A percentile compares a stretch with the other conserved stretches of the same genome.
Conservation (phyloP, 352 stramenopile genomes). For the Globisporangium radiosum region DNA sequence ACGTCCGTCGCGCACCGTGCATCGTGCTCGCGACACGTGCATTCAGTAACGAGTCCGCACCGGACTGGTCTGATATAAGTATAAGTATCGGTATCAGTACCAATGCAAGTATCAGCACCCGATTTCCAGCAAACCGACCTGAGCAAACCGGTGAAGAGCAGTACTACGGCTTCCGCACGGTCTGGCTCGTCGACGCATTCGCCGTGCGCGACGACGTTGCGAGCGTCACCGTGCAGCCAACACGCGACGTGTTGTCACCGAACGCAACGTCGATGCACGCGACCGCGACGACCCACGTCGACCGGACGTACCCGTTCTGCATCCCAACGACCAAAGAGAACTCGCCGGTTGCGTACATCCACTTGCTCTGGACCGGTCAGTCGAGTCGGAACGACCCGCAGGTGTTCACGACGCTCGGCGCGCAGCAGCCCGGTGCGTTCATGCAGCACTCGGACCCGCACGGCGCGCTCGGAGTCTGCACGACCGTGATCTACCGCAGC, state of each 20-base stretch:
- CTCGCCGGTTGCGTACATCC: constrained; percentile 90
- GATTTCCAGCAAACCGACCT: constrained; percentile 73
- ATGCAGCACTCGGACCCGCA: constrained; percentile 82
- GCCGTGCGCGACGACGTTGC: constrained; percentile 34
- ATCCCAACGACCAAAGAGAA: constrained; percentile 88
- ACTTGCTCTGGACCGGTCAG: constrained; percentile 86
- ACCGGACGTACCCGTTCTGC: constrained; percentile 90
- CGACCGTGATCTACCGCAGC: constrained; percentile 87
- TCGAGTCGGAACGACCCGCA: constrained; percentile 89
- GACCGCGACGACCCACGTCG: constrained; percentile 82
- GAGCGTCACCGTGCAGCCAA: constrained; percentile 64
- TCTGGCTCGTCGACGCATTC: constrained; percentile 62
- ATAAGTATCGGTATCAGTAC: too few relatives aligned
- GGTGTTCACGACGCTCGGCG: constrained; percentile 82
- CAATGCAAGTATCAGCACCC: constrained; percentile 3
- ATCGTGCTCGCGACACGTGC: constrained; percentile 56
- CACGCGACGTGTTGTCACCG: constrained; percentile 71
- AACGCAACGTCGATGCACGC: constrained; percentile 80
- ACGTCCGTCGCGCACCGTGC: constrained; percentile 78
- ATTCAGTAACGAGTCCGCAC: constrained; percentile 16
- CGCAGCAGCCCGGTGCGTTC: constrained; percentile 90
- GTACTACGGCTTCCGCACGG: constrained; percentile 86
- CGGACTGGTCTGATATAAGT: too few relatives aligned
- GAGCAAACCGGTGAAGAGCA: constrained; percentile 90
- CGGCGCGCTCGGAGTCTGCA: constrained; percentile 70